Base-by-base conservation (phyloP, 139 green algal species). In the Pseudopediastrum boryanum region DNA sequence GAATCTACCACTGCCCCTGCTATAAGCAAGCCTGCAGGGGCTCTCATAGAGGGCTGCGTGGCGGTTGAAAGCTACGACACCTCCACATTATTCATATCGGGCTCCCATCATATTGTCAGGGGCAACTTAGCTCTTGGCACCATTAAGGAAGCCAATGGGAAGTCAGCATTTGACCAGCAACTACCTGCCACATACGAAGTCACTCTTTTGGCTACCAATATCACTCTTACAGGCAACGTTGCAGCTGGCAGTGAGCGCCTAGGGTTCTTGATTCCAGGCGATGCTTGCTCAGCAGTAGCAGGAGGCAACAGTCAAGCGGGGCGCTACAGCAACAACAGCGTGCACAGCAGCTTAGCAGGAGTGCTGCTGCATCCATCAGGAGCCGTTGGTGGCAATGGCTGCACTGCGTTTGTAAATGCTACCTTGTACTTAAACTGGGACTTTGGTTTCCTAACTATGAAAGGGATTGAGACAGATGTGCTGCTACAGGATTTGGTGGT, bases 341-440 rank as follows among this genome's bases (percentile, higher is more conserved):
- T 80, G 25, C 82, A 88, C 73, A 61, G 29, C 38, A 67, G 52
- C 58, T 69, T 90, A 31, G 68, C 71, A 4, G 80, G 80, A 33
- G 3, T 88, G 72, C 54, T 80, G 71, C 46, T 86, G 29, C 29
- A 39, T 44, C n/a, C n/a, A n/a, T n/a, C n/a, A n/a, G 70, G n/a
- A 25, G 48, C 33, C 19, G 2, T 25, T 9, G 59, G 39, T 36
- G 71, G 0, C 5, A n/a, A 39, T 0, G 44, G 44, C 27, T 92
- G 88, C 80, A 85, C 82, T 0, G 38, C 36, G 16, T 50, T 89
- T 12, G 21, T 36, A n/a, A 82, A 85, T 65, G 86, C 87, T 70
- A 86, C 77, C 31, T 62, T 78, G 2, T 89, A 79, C 59, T 68
- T 85, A 19, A 85, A 83, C 73, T 92, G 88, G 88, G 88, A 92